Evolutionary conservation across 495 filamentous ascomycete genomes (phyloP), one percentile per base, ranked within the genome.

Genomic region (Rostrohypoxylon terebratum): DNA sequence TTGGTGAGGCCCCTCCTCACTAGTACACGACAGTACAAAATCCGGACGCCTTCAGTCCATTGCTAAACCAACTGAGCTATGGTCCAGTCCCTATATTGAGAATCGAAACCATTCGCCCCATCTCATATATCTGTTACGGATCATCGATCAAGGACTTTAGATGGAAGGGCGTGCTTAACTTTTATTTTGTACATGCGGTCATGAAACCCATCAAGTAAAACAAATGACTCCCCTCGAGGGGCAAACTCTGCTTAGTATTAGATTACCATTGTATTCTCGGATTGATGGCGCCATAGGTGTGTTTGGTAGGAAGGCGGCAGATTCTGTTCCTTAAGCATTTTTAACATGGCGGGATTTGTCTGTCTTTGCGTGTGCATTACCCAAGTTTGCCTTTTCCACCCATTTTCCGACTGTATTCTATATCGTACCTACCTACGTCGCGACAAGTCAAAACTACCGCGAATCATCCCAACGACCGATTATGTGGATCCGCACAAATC

Each of bases 1-100:
- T 28, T n/a, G 5, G 23, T 13, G 9, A 38, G 36, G 21, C 23
- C 48, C 7, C 50, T 66, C 51, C 14, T 59, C 69, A 33, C 62
- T 44, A 54, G n/a, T 55, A 51, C 62, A 59, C 50, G n/a, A 54
- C 10, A 48, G 48, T 21, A 51, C 36, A 62, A 28, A 31, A 45
- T 54, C 38, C 18, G 57, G 42, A 20, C 23, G 16, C 23, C 33
- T 34, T 13, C 34, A 3, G 20, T 18, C n/a, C 18, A 42, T 21
- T 18, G 21, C 42, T 25, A 45, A 9, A 14, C 6, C 11, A 8
- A 3, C 20, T 5, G n/a, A 11, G 21, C 9, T n/a, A 5, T 28
- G 23, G 18, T 25, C 33, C 36, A 4, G 4, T 40, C 25, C 25
- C 13, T 8, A 13, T 23, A 4, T 21, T 25, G 18, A 40, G 55